These are phyloP conservation scores for Tanacetum coccineum DNA, from an alignment of 129 eudicot genomes.

Conservation along the genomic window DNA sequence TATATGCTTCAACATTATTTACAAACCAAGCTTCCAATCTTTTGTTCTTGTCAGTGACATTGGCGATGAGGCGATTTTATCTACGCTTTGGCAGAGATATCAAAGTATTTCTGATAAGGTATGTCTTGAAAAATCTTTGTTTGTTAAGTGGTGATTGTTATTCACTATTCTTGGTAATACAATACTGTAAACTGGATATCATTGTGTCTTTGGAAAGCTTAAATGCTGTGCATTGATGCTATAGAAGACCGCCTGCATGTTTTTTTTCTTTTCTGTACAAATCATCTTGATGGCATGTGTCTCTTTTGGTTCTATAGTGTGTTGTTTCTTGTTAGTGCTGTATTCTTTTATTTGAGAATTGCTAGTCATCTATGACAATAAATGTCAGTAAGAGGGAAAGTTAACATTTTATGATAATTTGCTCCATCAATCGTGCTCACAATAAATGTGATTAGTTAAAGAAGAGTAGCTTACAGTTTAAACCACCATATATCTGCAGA, in stretches of 20 bases:
- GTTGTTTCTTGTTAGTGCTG: conserved; percentile 1
- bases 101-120: conserved; percentile 71
- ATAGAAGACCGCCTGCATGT: no score
- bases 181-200: neutral
- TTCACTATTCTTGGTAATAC: conserved; percentile 10
- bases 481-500: conserved; percentile 2
- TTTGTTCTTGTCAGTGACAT: conserved; percentile 52
- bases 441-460: neutral
- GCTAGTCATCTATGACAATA: conserved; percentile 10
- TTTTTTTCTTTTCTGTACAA: neutral
- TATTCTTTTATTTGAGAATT: conserved; percentile 11
- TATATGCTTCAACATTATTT: neutral
- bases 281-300: conserved; percentile 8
- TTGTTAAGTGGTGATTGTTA: conserved; percentile 14
- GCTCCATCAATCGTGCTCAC: conserved; percentile 9
- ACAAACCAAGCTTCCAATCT: conserved; percentile 10
- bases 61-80: conserved; percentile 85
- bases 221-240: no score
- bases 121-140: conserved; percentile 17
- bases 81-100: conserved; percentile 64
- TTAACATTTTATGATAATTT: conserved; percentile 4
- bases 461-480: conserved; percentile 5
- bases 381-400: conserved; percentile 5
- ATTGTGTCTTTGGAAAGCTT: conserved; percentile 7
- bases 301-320: neutral